phyloP scores from a whole-genome alignment of 768 basidiomycete genomes.

The Suillus subaureus region DNA sequence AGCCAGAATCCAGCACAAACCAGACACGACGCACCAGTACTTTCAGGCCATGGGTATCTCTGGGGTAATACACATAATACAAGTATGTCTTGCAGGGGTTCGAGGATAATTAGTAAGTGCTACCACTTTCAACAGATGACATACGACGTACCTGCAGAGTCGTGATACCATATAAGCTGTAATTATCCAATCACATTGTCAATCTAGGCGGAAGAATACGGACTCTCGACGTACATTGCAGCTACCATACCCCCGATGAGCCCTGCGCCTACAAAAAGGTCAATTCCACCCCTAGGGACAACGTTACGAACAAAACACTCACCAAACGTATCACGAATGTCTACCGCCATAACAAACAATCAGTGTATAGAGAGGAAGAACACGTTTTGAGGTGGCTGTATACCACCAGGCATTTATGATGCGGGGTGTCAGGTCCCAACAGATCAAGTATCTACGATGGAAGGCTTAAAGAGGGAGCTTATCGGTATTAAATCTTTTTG shows the following conservation, averaged over 20 bases:
- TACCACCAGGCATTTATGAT: neutral
- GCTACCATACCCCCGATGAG: slow-evolving; percentile 24
- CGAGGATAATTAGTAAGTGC: neutral
- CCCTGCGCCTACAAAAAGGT: slow-evolving; percentile 19
- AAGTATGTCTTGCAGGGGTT: slow-evolving; percentile 22
- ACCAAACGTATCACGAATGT: slow-evolving; percentile 15
- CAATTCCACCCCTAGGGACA: neutral
- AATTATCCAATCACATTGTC: neutral
- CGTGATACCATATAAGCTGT: slow-evolving; percentile 25
- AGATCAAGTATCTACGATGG: neutral
- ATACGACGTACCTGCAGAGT: slow-evolving; percentile 22
- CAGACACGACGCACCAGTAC: slow-evolving; percentile 14
- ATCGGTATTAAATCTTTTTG: neutral
- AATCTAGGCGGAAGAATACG: neutral
- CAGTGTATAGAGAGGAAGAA: neutral
- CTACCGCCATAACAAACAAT: neutral
- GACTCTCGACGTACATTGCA: slow-evolving; percentile 16
- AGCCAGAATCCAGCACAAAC: neutral
- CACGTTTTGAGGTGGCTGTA: neutral
- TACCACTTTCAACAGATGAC: too few species aligned
- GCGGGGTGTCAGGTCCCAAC: slow-evolving; percentile 2
- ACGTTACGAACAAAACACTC: neutral
- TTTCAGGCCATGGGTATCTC: slow-evolving; percentile 14
- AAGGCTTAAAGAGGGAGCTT: neutral
- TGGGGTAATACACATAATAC: slow-evolving; percentile 26